Base-by-base conservation (phyloP, 441 rosid species). In the Euphorbia corollata region DNA sequence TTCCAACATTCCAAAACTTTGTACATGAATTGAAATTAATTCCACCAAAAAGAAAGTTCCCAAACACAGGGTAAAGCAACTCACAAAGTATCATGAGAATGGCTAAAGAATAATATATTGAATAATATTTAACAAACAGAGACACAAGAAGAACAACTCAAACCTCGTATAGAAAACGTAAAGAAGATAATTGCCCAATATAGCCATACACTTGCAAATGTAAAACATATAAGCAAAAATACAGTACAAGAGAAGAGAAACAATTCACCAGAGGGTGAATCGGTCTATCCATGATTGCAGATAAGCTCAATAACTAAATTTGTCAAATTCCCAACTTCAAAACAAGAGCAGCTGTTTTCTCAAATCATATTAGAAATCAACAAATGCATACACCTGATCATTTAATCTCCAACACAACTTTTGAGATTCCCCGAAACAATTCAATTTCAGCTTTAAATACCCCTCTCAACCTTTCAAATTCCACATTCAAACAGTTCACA, bases 201-300 rank as follows among this genome's bases (percentile, higher is more conserved):
- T 27, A 70, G 58, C 73, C 70, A 67, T 32, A 55, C 67, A 73
- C 58, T 45, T 27, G 54, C 12, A 50, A 47, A 70, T 8, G 41
- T 19, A 70, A 71, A 58, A 39, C 13, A 30, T 13, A 11, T 59
- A 66, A 41, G 55, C 27, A 65, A 18, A 45, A 68, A 60, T 53
- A 53, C 12, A 36, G 24, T 19, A 23, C 30, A 73, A 66, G 59
- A 48, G 18, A 15, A 68, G 54, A 68, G 5, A 39, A 19, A 68
- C 13, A 64, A 78, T 60, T 80, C 77, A 86, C 91, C 91, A 88
- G 71, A 68, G 94, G 91, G 63, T 88, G 94, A 76, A 83, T 74
- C 82, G 77, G 69, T 73, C 88, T 81, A 39, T 86, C 89, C 91
- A 83, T 85, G 45, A 70, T 36, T 36, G 41, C 41, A 36, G 41